phyloP scores from a whole-genome alignment of 768 basidiomycete genomes.

The Tylopilus cervinicoccineus region DNA sequence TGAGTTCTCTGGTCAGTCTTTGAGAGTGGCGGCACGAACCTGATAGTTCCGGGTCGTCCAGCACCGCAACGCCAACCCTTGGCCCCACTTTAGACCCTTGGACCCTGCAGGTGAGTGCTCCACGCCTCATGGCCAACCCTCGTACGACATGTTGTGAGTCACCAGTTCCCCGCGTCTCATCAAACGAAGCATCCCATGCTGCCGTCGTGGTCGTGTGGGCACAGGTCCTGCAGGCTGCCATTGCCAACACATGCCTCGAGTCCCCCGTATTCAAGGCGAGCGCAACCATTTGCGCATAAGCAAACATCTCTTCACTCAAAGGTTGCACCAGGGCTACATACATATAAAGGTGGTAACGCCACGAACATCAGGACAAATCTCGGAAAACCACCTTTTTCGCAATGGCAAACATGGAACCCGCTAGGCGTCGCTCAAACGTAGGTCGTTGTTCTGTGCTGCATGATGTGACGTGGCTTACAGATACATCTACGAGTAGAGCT shows the following conservation, averaged over 20 bases:
- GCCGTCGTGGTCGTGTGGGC: background rate
- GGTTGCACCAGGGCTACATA: background rate
- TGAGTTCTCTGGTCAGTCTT: background rate
- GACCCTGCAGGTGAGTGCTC: slow-evolving; percentile 1
- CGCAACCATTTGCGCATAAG: background rate
- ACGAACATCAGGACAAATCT: background rate
- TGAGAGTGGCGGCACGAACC: too few species aligned
- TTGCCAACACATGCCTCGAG: slow-evolving; percentile 3
- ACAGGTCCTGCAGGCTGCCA: slow-evolving; percentile 1
- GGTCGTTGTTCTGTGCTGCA: background rate
- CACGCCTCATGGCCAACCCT: slow-evolving; percentile 14
- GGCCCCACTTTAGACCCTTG: background rate
- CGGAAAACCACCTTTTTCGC: background rate
- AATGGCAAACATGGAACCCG: slow-evolving; percentile 1
- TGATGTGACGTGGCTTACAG: background rate
- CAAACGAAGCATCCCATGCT: slow-evolving; percentile 1
- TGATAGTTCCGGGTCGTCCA: too few species aligned
- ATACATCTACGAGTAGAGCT: slow-evolving; percentile 3
- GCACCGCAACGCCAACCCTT: background rate
- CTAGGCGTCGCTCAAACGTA: slow-evolving; percentile 9
- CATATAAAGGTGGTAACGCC: slow-evolving; percentile 12
- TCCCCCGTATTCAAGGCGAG: slow-evolving; percentile 1
- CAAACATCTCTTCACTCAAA: background rate
- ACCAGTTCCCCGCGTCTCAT: slow-evolving; percentile 19
- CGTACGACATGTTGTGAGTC: slow-evolving; percentile 3